A percentile compares a stretch with the other conserved stretches of the same genome.
Evolutionary conservation across 306 rosid genomes (phyloP).

Genomic region (Dryas octopetala): DNA sequence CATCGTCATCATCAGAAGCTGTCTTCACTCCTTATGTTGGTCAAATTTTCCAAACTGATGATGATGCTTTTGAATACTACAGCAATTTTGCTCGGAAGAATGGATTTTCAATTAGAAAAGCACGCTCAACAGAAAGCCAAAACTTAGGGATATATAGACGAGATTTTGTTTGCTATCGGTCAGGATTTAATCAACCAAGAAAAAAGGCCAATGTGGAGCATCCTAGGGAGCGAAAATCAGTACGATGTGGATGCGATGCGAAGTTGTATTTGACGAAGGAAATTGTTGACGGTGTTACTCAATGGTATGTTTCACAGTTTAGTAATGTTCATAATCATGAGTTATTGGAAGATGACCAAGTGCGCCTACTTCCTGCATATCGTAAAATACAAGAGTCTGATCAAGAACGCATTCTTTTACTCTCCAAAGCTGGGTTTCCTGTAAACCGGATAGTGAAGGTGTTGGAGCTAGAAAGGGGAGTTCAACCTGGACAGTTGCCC

Average conservation of each 20-base stretch:
- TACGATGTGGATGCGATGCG: conserved; percentile 73
- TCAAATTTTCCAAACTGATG: conserved; percentile 60
- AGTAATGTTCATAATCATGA: conserved; percentile 71
- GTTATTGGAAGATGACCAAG: conserved; percentile 71
- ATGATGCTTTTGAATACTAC: conserved; percentile 64
- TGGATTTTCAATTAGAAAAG: conserved; percentile 69
- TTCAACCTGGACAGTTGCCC: conserved; percentile 62
- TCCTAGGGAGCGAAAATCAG: conserved; percentile 69
- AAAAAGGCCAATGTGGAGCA: conserved; percentile 69
- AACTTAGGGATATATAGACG: conserved; percentile 61
- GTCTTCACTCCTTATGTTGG: conserved; percentile 74
- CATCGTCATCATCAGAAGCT: conserved; percentile 42
- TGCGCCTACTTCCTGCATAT: conserved; percentile 69
- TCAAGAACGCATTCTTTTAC: conserved; percentile 60
- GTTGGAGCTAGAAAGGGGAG: conserved; percentile 64
- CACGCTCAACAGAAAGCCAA: conserved; percentile 72
- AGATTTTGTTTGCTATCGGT: conserved; percentile 68
- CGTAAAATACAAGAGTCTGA: conserved; percentile 63
- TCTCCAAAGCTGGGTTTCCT: conserved; percentile 70
- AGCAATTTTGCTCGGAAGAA: conserved; percentile 63
- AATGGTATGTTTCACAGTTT: conserved; percentile 68
- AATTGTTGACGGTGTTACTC: conserved; percentile 50
- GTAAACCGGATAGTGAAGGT: conserved; percentile 63
- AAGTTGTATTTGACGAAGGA: conserved; percentile 69
- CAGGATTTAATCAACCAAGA: conserved; percentile 71